Evolutionary conservation across 345 rosid genomes (phyloP).

Genomic region (Noccaea caerulescens): DNA sequence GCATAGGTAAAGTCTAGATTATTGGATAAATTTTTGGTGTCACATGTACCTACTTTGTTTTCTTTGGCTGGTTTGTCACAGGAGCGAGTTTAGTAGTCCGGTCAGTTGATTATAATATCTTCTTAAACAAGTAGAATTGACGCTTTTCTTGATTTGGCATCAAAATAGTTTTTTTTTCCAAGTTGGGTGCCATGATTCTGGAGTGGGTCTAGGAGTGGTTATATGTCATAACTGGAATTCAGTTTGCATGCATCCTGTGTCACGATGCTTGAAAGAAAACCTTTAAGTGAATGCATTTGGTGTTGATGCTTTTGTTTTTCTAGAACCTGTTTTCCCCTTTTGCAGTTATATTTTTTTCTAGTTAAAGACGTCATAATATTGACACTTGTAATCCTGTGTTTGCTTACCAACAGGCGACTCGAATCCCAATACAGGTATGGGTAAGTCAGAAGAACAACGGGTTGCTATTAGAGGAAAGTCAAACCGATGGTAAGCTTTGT

Average conservation of each 20-base stretch:
- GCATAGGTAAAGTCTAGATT: conserved; percentile 27
- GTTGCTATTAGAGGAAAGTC: conserved; percentile 71
- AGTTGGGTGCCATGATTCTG: conserved; percentile 22
- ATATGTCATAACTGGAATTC: conserved; percentile 14
- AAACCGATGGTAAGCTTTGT: conserved; percentile 62
- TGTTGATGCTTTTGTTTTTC: conserved; percentile 12
- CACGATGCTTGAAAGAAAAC: conserved; percentile 17
- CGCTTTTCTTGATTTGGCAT: conserved; percentile 9
- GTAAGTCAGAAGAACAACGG: conserved; percentile 76
- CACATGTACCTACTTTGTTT: conserved; percentile 1
- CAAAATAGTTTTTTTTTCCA: conserved; percentile 1
- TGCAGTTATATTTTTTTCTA: not conserved
- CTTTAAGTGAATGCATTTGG: conserved; percentile 10
- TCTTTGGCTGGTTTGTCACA: conserved; percentile 14
- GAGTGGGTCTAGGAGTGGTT: conserved; percentile 5
- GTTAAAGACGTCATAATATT: conserved; percentile 18
- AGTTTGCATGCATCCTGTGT: conserved; percentile 9
- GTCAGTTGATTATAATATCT: conserved; percentile 19
- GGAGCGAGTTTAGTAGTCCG: conserved; percentile 7
- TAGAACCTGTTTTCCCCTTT: conserved; percentile 2
- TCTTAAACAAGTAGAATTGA: conserved; percentile 18
- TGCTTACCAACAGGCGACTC: conserved; percentile 67
- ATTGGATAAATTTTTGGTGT: conserved; percentile 3
- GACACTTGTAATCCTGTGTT: conserved; percentile 27
- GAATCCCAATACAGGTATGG: conserved; percentile 88